Percentiles rank a stretch among this genome's conserved stretches.
phyloP scores from a whole-genome alignment of 1,139 yeast species.

The Geotrichum bryndzae region DNA sequence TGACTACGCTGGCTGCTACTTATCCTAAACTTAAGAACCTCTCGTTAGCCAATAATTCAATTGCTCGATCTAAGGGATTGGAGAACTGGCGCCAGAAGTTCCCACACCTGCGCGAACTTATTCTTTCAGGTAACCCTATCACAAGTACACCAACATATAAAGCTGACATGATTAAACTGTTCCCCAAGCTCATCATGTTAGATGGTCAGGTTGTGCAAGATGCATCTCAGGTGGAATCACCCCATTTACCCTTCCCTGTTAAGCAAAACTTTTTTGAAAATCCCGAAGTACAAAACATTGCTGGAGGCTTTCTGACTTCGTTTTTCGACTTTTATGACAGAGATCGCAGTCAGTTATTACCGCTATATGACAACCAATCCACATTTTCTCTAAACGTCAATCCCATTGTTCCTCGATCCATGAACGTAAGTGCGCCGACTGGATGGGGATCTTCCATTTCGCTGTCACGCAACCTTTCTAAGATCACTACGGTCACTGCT shows the following conservation, averaged over 20 bases:
- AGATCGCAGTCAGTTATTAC: constrained; percentile 62
- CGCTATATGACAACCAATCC: constrained; percentile 74
- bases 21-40: constrained; percentile 74
- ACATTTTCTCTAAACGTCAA: constrained; percentile 69
- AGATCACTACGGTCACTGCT: constrained; percentile 55
- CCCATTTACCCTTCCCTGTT: constrained; percentile 42
- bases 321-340: constrained; percentile 77
- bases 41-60: constrained; percentile 70
- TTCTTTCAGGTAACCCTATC: constrained; percentile 75
- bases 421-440: constrained; percentile 20
- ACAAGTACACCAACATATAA: constrained; percentile 47
- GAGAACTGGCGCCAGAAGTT: constrained; percentile 79
- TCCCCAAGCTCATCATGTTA: constrained; percentile 72
- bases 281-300: constrained; percentile 59
- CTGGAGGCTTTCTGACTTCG: constrained; percentile 70
- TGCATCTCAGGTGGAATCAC: constrained; percentile 53
- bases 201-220: constrained; percentile 77
- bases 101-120: constrained; percentile 63
- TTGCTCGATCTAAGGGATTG: constrained; percentile 52
- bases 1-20: constrained; percentile 63
- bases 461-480: constrained; percentile 68
- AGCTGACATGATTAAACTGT: constrained; percentile 58
- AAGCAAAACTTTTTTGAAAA: constrained; percentile 73
- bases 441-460: constrained; percentile 38
- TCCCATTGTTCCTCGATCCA: constrained; percentile 38